Base-by-base conservation (phyloP, 805 yeast species). In the Debaryomyces prosopidis region DNA sequence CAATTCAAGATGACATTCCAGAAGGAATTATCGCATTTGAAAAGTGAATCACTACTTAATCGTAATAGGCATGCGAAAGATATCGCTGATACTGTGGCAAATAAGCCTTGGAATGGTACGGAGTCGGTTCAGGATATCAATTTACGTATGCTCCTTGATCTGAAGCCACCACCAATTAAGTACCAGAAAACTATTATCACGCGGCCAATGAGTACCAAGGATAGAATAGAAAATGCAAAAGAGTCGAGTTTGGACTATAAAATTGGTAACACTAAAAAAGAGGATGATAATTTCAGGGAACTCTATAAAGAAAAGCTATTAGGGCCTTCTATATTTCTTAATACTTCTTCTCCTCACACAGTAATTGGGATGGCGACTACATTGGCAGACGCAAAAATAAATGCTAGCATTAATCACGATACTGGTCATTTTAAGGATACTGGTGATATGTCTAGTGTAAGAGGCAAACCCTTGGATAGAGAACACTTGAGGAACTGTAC, bases 321-420 rank as follows among this genome's bases (percentile, higher is more conserved):
- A 7, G 85, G 87, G 0, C 85, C 86, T 0, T 63, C 77, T 11
- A 71, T 75, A 66, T 63, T 81, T 11, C 40, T 63, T n/a, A 62
- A 72, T 20, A 62, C 71, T 8, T 66, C 73, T 18, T 63, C 74
- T 3, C 68, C 77, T 23, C 57, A 73, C 0, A 58, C 76, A 0
- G 64, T 79, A 4, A 65, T 79, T 39, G 84, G 79, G 27, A 60
- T 80, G 46, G 79, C 86, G 20, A 78, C 75, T 37, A 78, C 89
- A 0, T 54, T 89, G 41, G 96, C 96, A 0, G 89, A 86, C 54
- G 81, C 83, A 31, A 71, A 81, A 40, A 88, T 90, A 20, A 89
- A 83, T 54, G 90, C 88, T 15, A 55, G 54, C 5, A 68, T 71
- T 17, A 87, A 94, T 31, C 76, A 80, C 53, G 69, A 74, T 18